A percentile compares a stretch with the other conserved stretches of the same genome.
Conservation (phyloP, 805 yeast species). For the Metschnikowia proteae region DNA sequence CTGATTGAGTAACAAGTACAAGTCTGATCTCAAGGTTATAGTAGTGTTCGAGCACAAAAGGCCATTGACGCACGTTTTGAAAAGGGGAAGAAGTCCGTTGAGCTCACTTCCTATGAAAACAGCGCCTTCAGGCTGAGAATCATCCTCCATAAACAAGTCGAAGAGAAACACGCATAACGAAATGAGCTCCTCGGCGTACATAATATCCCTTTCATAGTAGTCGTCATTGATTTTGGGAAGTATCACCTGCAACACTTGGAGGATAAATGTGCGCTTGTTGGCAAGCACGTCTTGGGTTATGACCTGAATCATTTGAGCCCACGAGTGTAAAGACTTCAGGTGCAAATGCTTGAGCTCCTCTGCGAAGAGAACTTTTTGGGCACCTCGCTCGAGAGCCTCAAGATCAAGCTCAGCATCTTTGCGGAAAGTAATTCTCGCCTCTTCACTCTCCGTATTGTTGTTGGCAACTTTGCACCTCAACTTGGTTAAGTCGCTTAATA, state of each 20-base stretch:
- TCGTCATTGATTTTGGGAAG: slow-evolving; percentile 68
- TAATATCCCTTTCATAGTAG: slow-evolving; percentile 61
- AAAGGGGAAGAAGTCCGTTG: slow-evolving; percentile 57
- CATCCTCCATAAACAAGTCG: slow-evolving; percentile 51
- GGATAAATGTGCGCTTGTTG: slow-evolving; percentile 50
- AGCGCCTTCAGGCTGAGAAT: slow-evolving; percentile 6
- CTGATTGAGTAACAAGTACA: slow-evolving; percentile 69
- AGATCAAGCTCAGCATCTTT: slow-evolving; percentile 27
- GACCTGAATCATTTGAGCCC: slow-evolving; percentile 79
- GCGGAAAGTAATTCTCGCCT: slow-evolving; percentile 22
- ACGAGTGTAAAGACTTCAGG: slow-evolving; percentile 64
- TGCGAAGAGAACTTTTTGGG: slow-evolving; percentile 45
- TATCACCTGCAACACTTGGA: slow-evolving; percentile 71
- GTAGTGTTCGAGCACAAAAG: slow-evolving; percentile 68
- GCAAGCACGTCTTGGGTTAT: slow-evolving; percentile 54
- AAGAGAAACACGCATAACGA: slow-evolving; percentile 70
- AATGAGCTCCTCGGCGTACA: slow-evolving; percentile 71
- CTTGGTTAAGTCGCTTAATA: slow-evolving; percentile 24
- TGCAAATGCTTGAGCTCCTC: slow-evolving; percentile 51
- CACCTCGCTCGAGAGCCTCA: slow-evolving; percentile 29
- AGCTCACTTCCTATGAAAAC: slow-evolving; percentile 18
- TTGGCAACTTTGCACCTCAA: slow-evolving; percentile 22
- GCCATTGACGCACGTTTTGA: slow-evolving; percentile 72
- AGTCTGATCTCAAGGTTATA: slow-evolving; percentile 65
- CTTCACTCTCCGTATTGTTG: slow-evolving; percentile 15